Evolutionary conservation across 371 early-diverging fungal species (phyloP).

Genomic region (Smittium culicis): DNA sequence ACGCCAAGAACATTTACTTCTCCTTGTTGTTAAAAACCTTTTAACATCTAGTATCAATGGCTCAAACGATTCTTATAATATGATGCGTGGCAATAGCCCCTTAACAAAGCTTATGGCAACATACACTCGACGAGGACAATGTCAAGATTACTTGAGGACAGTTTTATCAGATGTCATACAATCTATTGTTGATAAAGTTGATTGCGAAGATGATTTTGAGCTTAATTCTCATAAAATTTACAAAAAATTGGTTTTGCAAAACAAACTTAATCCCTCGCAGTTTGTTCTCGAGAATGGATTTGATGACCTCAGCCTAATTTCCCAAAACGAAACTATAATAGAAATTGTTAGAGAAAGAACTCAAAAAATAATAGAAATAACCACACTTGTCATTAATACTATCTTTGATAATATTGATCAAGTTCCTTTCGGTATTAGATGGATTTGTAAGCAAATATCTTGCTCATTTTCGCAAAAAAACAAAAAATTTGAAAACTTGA

Average conservation of each 20-base stretch:
- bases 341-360: background rate
- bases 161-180: background rate
- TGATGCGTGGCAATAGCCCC: background rate
- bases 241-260: background rate
- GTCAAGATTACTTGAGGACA: background rate
- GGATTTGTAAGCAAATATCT: conserved; percentile 95
- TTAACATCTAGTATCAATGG: background rate
- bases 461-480: conserved; percentile 49
- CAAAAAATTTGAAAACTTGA: conserved; percentile 32
- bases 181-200: background rate
- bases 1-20: background rate
- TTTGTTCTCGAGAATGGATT: background rate
- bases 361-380: background rate
- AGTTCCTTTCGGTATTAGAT: conserved; percentile 92
- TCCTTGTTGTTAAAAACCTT: background rate
- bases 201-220: background rate
- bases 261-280: background rate
- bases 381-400: conserved; percentile 42
- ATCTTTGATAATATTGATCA: conserved; percentile 63
- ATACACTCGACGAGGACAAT: background rate
- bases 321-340: background rate
- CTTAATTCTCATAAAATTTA: background rate
- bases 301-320: background rate
- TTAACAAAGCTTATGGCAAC: background rate
- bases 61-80: background rate